Conservation (phyloP, 2,329 filamentous ascomycete genomes). For the Lasiodiplodia sp. region DNA sequence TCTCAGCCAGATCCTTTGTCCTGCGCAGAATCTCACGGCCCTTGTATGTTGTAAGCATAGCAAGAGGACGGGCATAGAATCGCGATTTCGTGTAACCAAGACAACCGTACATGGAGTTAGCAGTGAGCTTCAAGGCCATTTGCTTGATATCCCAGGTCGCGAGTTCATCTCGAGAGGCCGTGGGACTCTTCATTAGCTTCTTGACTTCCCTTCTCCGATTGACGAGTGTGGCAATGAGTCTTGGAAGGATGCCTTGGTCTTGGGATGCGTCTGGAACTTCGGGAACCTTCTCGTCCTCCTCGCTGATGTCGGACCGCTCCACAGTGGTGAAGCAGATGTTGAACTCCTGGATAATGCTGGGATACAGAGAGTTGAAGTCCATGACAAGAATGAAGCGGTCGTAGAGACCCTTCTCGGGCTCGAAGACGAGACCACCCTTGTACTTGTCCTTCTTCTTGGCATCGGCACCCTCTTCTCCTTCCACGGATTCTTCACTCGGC, state of each 20-base stretch:
- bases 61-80: conserved; percentile 94
- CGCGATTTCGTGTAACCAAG: conserved; percentile 95
- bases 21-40: conserved; percentile 95
- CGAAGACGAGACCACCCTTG: conserved; percentile 97
- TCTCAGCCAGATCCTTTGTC: conserved; percentile 95
- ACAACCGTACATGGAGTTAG: conserved; percentile 99
- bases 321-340: conserved; percentile 99
- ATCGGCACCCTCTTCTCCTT: conserved; percentile 71
- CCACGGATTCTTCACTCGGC: conserved; percentile 74
- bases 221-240: conserved; percentile 90
- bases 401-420: conserved; percentile 96
- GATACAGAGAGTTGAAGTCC: conserved; percentile 99
- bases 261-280: conserved; percentile 78
- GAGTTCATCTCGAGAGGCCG: conserved; percentile 82
- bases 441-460: conserved; percentile 99
- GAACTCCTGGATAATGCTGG: conserved; percentile 98
- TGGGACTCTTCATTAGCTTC: conserved; percentile 94
- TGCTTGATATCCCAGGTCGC: conserved; percentile 99
- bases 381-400: conserved; percentile 99
- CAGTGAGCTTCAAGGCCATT: conserved; percentile 92
- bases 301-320: conserved; percentile 75
- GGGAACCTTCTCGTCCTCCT: conserved; percentile 87
- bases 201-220: conserved; percentile 90
- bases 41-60: conserved; percentile 95
- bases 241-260: conserved; percentile 84